These are phyloP conservation scores for Euphorbia peplus DNA, from an alignment of 345 rosid species.

Conservation along the genomic window DNA sequence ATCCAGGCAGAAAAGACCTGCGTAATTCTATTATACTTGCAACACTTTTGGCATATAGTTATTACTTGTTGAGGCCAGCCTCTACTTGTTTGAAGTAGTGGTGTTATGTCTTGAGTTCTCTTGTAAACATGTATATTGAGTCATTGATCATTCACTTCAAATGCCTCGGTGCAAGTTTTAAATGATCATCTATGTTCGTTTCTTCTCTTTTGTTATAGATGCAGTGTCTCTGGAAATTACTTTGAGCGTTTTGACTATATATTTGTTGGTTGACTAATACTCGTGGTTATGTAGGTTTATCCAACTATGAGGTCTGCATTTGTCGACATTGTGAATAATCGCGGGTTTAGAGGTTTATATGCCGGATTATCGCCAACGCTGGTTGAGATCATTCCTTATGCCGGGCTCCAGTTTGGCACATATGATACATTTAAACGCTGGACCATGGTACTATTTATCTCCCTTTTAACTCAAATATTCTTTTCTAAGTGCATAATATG, in stretches of 20 bases:
- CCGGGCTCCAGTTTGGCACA: conserved; percentile 96
- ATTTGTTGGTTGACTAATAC: conserved; percentile 15
- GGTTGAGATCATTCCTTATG: conserved; percentile 91
- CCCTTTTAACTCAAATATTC: background rate
- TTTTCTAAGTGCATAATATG: background rate
- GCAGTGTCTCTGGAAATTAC: background rate
- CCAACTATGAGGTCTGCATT: conserved; percentile 96
- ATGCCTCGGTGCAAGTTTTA: background rate
- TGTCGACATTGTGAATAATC: conserved; percentile 58
- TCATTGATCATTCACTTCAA: background rate
- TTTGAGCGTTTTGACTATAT: background rate
- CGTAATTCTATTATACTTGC: background rate
- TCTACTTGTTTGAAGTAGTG: no score
- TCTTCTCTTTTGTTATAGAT: background rate
- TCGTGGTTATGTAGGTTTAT: conserved; percentile 54
- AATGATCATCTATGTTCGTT: background rate
- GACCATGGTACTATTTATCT: conserved; percentile 56
- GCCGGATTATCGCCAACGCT: conserved; percentile 92
- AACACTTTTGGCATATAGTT: no score
- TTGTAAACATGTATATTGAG: background rate
- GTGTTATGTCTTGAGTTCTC: background rate
- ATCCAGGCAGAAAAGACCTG: background rate
- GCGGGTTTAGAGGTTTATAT: conserved; percentile 85
- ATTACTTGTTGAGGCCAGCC: no score
- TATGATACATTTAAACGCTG: conserved; percentile 92